Conservation (phyloP, 495 filamentous ascomycete species). For the Xylaria bambusicola region DNA sequence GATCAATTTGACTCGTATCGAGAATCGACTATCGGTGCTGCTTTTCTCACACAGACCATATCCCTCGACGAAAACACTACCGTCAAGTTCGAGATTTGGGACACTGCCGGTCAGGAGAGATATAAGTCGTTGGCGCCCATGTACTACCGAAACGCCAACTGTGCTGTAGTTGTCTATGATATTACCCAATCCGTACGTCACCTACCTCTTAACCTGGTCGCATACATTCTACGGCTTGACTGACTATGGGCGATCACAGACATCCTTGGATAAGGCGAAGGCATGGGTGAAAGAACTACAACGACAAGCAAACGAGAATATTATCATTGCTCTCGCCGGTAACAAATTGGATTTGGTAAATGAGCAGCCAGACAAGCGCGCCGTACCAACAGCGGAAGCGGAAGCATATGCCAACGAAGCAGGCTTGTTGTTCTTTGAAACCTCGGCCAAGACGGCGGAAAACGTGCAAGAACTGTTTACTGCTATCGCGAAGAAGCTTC, state of each 20-base stretch:
- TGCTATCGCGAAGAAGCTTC: constrained; percentile 96
- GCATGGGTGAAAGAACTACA: constrained; percentile 99
- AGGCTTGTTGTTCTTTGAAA: constrained; percentile 94
- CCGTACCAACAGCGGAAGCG: constrained; percentile 82
- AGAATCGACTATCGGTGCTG: constrained; percentile 98
- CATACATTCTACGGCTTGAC: constrained; percentile 15
- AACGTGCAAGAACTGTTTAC: constrained; percentile 96
- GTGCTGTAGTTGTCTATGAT: constrained; percentile 98
- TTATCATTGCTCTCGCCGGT: constrained; percentile 95
- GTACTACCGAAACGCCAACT: constrained; percentile 99
- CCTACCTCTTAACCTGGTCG: neutral
- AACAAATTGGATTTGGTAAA: constrained; percentile 96
- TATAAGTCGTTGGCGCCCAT: constrained; percentile 98
- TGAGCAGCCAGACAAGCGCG: constrained; percentile 89
- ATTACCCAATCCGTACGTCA: constrained; percentile 92
- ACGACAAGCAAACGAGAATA: constrained; percentile 98
- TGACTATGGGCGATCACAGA: constrained; percentile 49
- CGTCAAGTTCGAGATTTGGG: constrained; percentile 99
- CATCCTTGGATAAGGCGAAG: constrained; percentile 97
- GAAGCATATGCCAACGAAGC: constrained; percentile 94
- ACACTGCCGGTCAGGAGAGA: constrained; percentile 95
- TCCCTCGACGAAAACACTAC: constrained; percentile 96
- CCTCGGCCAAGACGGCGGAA: constrained; percentile 92
- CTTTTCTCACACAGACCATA: constrained; percentile 98
- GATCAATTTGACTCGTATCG: constrained; percentile 99